Conservation (phyloP, 2,329 filamentous ascomycete genomes). For the Sporothrix protearum region DNA sequence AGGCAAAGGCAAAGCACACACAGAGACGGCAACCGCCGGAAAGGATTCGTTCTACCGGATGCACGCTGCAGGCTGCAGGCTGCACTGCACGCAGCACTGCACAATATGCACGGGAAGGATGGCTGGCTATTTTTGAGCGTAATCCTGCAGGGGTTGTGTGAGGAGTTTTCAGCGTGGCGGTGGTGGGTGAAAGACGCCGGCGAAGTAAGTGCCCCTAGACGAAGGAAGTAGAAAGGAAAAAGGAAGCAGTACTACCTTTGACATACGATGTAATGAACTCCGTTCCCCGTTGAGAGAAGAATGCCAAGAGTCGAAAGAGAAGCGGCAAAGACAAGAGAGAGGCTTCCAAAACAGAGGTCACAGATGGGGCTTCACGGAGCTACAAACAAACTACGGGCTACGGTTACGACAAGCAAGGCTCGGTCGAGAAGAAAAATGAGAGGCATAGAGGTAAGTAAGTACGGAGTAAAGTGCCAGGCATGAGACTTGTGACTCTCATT, state of each 20-base stretch:
- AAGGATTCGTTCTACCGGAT: not conserved
- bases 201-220: not conserved
- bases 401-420: conserved; percentile 1
- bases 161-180: not conserved
- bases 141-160: conserved; percentile 9
- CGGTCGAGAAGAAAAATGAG: not conserved
- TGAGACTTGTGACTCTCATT: not conserved
- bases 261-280: not conserved
- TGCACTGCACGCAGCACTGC: not conserved
- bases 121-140: not conserved
- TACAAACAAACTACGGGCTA: not conserved
- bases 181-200: not conserved
- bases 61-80: not conserved
- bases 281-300: conserved; percentile 1
- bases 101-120: not conserved
- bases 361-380: not conserved
- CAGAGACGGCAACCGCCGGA: conserved; percentile 1
- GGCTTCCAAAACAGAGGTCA: not conserved
- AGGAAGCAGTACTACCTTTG: not conserved
- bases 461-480: not conserved
- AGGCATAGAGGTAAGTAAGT: not conserved
- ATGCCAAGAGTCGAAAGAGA: not conserved
- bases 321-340: not conserved
- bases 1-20: not conserved
- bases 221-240: not conserved